A percentile compares a stretch with the other conserved stretches of the same genome.
Conservation (phyloP, 768 basidiomycete species). For the Coprinellus micaceus region DNA sequence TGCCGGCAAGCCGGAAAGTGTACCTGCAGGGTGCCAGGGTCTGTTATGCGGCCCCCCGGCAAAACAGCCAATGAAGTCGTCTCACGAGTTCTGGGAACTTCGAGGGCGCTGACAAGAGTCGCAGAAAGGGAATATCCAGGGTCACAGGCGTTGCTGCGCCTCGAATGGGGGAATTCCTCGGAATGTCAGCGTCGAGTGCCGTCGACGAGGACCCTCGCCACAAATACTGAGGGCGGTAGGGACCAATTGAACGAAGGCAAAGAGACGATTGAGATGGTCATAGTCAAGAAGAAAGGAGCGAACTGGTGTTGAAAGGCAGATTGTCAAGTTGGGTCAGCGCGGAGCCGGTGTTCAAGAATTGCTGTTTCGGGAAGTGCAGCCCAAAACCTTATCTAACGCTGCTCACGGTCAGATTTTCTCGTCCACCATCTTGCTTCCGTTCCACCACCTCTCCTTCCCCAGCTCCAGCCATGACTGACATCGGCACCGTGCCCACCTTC, state of each 20-base stretch:
- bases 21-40: too few relatives aligned
- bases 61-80: background rate
- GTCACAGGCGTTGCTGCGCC: too few relatives aligned
- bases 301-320: background rate
- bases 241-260: too few relatives aligned
- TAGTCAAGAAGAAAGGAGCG: background rate
- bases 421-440: conserved; percentile 22
- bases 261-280: background rate
- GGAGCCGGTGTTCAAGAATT: conserved; percentile 19
- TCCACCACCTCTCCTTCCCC: conserved; percentile 17
- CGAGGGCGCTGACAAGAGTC: background rate
- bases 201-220: too few relatives aligned
- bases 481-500: conserved; percentile 72
- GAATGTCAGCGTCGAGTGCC: too few relatives aligned
- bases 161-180: background rate
- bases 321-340: background rate
- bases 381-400: conserved; percentile 42
- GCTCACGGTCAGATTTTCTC: conserved; percentile 33
- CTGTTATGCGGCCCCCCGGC: background rate
- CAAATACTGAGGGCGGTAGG: too few relatives aligned
- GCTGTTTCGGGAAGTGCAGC: conserved; percentile 34
- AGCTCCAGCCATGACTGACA: conserved; percentile 38
- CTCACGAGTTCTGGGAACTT: background rate
- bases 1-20: background rate
- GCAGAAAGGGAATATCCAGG: too few relatives aligned